A percentile compares a stretch with the other conserved stretches of the same genome.
These are phyloP conservation scores for Candida ficus DNA, from an alignment of 805 yeast genomes.

Conservation along the genomic window DNA sequence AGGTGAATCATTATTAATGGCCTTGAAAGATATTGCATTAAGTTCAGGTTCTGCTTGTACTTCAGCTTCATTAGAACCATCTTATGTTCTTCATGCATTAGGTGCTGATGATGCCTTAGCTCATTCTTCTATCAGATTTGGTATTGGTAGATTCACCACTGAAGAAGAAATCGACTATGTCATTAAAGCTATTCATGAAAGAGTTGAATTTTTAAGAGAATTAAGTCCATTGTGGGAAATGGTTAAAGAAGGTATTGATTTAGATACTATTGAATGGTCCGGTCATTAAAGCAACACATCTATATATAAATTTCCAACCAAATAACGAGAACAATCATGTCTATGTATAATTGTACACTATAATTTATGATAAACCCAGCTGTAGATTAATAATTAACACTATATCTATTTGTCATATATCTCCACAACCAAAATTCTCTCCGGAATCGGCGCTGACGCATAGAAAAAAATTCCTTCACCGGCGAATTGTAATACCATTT, in stretches of 20 bases:
- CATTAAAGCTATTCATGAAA: constrained; percentile 76
- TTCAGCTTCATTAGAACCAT: constrained; percentile 96
- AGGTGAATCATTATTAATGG: constrained; percentile 97
- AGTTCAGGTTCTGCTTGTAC: constrained; percentile 98
- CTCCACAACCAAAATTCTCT: no score
- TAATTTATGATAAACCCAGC: no score
- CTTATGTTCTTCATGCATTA: constrained; percentile 91
- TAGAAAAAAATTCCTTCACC: not conserved
- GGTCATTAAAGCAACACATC: constrained; percentile 55
- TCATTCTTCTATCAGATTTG: constrained; percentile 96
- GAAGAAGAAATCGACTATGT: constrained; percentile 96
- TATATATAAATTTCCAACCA: not conserved
- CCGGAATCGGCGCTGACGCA: not conserved
- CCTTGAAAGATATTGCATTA: constrained; percentile 92
- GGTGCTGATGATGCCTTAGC: constrained; percentile 99
- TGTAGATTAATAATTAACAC: no score
- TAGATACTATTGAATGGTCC: constrained; percentile 93
- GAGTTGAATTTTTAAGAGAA: constrained; percentile 88
- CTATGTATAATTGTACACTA: no score
- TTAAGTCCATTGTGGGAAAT: constrained; percentile 97
- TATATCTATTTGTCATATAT: no score
- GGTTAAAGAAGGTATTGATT: constrained; percentile 98
- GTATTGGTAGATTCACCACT: constrained; percentile 95
- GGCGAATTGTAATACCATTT: not conserved
- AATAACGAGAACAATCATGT: no score